A percentile compares a stretch with the other conserved stretches of the same genome.
phyloP scores from a whole-genome alignment of 257 asterid species.

The Solanum chilense region DNA sequence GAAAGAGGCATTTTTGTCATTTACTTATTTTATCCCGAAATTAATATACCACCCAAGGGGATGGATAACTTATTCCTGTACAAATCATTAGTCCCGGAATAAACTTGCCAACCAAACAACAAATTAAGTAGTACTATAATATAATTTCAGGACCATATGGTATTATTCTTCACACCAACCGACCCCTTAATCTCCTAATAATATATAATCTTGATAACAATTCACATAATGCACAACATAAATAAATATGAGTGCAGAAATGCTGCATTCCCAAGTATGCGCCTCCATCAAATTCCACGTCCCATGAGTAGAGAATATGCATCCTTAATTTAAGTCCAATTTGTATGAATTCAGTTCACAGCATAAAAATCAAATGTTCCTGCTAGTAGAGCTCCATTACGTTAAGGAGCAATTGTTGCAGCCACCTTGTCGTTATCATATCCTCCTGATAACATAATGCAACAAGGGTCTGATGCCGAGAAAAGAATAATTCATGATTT shows the following conservation, averaged over 20 bases:
- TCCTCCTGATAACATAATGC: slow-evolving; percentile 38
- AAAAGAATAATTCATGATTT: not conserved
- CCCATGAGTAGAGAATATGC: not conserved
- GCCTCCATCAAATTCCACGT: not conserved
- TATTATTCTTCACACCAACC: no score
- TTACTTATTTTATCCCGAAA: no score
- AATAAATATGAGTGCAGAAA: not conserved
- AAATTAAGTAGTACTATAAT: no score
- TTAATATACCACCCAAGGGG: no score
- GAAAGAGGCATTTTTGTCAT: no score
- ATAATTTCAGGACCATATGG: no score
- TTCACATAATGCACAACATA: not conserved
- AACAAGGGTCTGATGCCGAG: no score
- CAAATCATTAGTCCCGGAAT: no score
- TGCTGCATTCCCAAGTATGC: not conserved
- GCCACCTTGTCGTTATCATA: slow-evolving; percentile 64
- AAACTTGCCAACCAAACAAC: no score
- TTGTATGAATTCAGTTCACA: slow-evolving; percentile 9
- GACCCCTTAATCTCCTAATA: not conserved
- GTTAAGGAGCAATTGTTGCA: slow-evolving; percentile 64
- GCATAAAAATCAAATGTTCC: slow-evolving; percentile 49
- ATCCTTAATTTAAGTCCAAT: not conserved
- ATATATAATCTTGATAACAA: not conserved
- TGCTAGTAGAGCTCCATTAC: slow-evolving; percentile 62
- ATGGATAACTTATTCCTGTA: no score